phyloP scores from a whole-genome alignment of 306 rosid genomes.

The Begonia masoniana region DNA sequence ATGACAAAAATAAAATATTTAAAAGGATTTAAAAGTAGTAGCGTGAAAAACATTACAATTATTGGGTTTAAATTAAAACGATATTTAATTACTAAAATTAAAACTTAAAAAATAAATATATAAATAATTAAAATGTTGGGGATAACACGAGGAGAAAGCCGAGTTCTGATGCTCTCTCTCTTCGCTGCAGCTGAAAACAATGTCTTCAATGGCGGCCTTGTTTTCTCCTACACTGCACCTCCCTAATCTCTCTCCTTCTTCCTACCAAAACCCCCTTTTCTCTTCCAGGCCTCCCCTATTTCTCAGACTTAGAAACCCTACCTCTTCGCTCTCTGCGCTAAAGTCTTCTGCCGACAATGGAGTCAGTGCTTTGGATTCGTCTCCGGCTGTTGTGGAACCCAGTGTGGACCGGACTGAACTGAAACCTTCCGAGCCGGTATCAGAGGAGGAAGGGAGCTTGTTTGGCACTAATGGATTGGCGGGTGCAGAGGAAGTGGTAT shows the following conservation, averaged over 20 bases:
- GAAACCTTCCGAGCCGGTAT: slow-evolving; percentile 13
- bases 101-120: too few relatives aligned
- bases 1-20: too few relatives aligned
- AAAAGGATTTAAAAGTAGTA: too few relatives aligned
- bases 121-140: slow-evolving; percentile 12
- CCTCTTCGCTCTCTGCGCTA: slow-evolving; percentile 10
- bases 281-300: slow-evolving; percentile 20
- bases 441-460: slow-evolving; percentile 15
- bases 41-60: too few relatives aligned
- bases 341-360: slow-evolving; percentile 51
- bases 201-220: slow-evolving; percentile 53
- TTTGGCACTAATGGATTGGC: slow-evolving; percentile 43
- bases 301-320: slow-evolving; percentile 25
- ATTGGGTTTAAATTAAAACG: too few relatives aligned
- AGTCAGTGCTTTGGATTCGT: slow-evolving; percentile 23
- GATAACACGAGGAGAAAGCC: slow-evolving; percentile 2
- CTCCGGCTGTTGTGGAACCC: slow-evolving; percentile 21
- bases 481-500: slow-evolving; percentile 22
- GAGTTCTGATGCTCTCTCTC: slow-evolving; percentile 19
- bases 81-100: too few relatives aligned
- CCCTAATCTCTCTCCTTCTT: slow-evolving; percentile 32
- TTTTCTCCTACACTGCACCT: slow-evolving; percentile 49
- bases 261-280: slow-evolving; percentile 19
- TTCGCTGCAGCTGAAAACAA: slow-evolving; percentile 1
- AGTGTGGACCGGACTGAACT: slow-evolving; percentile 16